phyloP scores from a whole-genome alignment of 768 basidiomycete genomes.

The Lentinula aciculospora region DNA sequence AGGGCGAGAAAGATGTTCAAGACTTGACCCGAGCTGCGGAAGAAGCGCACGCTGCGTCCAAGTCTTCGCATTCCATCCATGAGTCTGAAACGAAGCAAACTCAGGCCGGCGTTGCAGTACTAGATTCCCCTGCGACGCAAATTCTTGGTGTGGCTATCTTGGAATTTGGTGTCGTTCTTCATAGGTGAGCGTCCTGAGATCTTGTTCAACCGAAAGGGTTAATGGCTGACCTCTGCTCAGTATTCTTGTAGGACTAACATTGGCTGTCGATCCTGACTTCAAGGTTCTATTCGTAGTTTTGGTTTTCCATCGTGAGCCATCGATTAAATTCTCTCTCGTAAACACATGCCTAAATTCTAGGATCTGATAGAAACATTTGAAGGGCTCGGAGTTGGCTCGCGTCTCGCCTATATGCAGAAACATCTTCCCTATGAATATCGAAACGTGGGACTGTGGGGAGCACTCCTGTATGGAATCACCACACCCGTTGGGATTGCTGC shows the following conservation, averaged over 20 bases:
- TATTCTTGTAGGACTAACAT: slow-evolving; percentile 81
- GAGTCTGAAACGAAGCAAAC: neutral
- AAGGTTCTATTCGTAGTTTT: slow-evolving; percentile 85
- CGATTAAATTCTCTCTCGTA: neutral
- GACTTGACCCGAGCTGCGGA: neutral
- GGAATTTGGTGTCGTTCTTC: slow-evolving; percentile 90
- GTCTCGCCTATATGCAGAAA: slow-evolving; percentile 64
- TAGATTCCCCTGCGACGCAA: slow-evolving; percentile 50
- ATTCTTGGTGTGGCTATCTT: slow-evolving; percentile 88
- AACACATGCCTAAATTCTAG: neutral
- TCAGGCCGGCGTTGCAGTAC: neutral
- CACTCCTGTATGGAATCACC: slow-evolving; percentile 64
- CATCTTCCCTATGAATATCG: slow-evolving; percentile 44
- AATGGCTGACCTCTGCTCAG: slow-evolving; percentile 27
- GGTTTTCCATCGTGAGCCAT: slow-evolving; percentile 85
- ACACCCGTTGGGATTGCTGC: slow-evolving; percentile 87
- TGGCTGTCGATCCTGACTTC: slow-evolving; percentile 78
- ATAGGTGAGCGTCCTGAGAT: slow-evolving; percentile 42
- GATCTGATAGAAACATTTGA: slow-evolving; percentile 75
- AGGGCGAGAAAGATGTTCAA: slow-evolving; percentile 16
- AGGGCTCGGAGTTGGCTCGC: slow-evolving; percentile 90
- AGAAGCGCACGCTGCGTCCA: neutral
- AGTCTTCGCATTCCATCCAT: neutral
- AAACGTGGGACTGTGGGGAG: slow-evolving; percentile 55
- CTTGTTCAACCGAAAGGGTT: neutral